Conservation (phyloP, 805 yeast species). For the Geotrichum ghanense region DNA sequence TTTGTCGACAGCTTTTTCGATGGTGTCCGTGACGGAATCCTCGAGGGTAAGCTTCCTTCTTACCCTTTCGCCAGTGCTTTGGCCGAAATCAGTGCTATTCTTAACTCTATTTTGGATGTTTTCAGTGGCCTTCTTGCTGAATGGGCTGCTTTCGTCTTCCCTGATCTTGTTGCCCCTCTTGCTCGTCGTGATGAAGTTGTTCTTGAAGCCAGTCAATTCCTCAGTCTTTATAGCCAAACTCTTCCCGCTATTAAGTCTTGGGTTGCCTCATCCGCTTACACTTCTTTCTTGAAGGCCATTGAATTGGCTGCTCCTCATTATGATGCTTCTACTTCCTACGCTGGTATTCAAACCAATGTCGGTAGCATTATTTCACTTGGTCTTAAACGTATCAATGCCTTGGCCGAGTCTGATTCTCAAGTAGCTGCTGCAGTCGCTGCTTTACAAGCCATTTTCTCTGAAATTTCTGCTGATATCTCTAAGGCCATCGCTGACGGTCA, state of each 20-base stretch:
- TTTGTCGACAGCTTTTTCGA: background rate
- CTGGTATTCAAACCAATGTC: background rate
- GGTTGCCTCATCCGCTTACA: background rate
- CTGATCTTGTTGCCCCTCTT: background rate
- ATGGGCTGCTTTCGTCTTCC: background rate
- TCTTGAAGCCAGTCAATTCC: background rate
- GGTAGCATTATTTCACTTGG: background rate
- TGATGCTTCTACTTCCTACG: background rate
- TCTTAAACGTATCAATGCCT: background rate
- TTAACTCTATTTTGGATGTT: background rate
- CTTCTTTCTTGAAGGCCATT: background rate
- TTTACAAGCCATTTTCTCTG: background rate
- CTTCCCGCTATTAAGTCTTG: background rate
- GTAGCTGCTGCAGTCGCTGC: background rate
- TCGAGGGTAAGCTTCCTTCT: background rate
- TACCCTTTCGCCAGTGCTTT: background rate
- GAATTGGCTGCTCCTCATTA: background rate
- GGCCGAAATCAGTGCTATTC: background rate
- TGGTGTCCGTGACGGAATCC: background rate
- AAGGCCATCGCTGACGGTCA: background rate
- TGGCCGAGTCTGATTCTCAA: background rate
- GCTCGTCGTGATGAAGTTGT: slow-evolving; percentile 1
- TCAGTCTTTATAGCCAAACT: background rate
- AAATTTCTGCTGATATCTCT: background rate
- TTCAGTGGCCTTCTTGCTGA: background rate